Conservation (phyloP, 176 grass and related monocot species). For the Thinopyrum elongatum region DNA sequence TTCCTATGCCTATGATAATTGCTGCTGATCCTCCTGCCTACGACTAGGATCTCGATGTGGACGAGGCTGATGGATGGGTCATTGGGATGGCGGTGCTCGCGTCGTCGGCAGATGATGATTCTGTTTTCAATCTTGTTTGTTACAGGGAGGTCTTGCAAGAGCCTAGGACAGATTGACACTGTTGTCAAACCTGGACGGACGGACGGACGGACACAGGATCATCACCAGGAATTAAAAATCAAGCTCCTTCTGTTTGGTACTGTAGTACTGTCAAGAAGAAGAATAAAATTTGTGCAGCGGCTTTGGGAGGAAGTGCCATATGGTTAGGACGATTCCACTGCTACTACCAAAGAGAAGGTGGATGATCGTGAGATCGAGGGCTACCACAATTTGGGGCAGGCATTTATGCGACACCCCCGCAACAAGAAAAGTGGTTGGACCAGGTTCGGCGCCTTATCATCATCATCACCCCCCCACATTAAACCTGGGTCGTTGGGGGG, state of each 20-base stretch:
- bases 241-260: neutral
- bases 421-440: constrained; percentile 38
- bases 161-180: too few species aligned
- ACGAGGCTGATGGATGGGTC: too few species aligned
- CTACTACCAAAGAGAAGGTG: too few species aligned
- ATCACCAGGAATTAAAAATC: too few species aligned
- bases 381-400: neutral
- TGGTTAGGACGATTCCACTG: too few species aligned
- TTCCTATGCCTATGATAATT: too few species aligned
- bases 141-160: neutral
- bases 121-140: neutral
- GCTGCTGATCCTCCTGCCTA: too few species aligned
- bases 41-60: too few species aligned
- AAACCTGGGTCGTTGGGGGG: neutral
- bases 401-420: neutral
- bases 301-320: too few species aligned
- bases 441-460: constrained; percentile 17
- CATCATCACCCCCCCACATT: neutral
- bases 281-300: too few species aligned
- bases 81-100: neutral
- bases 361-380: too few species aligned
- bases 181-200: neutral
- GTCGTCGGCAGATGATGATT: neutral
- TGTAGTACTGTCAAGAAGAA: too few species aligned
- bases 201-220: neutral